phyloP scores from a whole-genome alignment of 331 rosid genomes.

The Stylosanthes scabra region DNA sequence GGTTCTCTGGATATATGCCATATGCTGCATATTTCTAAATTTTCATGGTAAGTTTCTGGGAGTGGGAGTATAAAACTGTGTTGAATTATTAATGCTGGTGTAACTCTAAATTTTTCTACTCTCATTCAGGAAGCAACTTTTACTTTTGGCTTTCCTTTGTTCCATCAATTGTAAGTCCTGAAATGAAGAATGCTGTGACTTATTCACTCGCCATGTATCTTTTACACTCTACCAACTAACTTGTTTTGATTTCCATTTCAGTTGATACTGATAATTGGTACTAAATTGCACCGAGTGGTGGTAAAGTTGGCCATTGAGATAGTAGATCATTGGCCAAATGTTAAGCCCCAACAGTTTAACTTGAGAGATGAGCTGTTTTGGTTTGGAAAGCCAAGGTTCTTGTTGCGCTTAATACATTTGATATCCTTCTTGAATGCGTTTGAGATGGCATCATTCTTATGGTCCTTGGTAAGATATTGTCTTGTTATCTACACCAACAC shows the following conservation, averaged over 20 bases:
- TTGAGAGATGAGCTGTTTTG: constrained; percentile 89
- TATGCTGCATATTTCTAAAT: constrained; percentile 77
- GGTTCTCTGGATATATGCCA: constrained; percentile 88
- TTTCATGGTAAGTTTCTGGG: constrained; percentile 71
- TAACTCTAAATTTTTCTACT: constrained; percentile 30
- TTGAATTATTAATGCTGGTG: neutral
- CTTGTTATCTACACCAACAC: neutral
- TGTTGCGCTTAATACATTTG: constrained; percentile 70
- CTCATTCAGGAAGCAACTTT: constrained; percentile 75
- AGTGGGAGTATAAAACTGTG: neutral
- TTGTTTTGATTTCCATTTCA: constrained; percentile 38
- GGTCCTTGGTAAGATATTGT: constrained; percentile 86
- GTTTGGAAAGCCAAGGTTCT: constrained; percentile 88
- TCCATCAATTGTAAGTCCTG: constrained; percentile 80
- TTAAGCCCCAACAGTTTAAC: constrained; percentile 55
- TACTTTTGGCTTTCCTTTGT: constrained; percentile 96
- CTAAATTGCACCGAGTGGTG: constrained; percentile 86
- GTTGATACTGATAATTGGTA: constrained; percentile 86
- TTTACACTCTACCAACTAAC: constrained; percentile 18
- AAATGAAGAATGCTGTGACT: neutral
- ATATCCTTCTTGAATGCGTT: constrained; percentile 94
- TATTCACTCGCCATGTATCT: constrained; percentile 2
- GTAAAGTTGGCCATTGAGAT: constrained; percentile 85
- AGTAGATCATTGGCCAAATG: constrained; percentile 50
- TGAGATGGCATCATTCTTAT: constrained; percentile 90